phyloP scores from a whole-genome alignment of 23 red algal species.

The Agarophyton chilense region DNA sequence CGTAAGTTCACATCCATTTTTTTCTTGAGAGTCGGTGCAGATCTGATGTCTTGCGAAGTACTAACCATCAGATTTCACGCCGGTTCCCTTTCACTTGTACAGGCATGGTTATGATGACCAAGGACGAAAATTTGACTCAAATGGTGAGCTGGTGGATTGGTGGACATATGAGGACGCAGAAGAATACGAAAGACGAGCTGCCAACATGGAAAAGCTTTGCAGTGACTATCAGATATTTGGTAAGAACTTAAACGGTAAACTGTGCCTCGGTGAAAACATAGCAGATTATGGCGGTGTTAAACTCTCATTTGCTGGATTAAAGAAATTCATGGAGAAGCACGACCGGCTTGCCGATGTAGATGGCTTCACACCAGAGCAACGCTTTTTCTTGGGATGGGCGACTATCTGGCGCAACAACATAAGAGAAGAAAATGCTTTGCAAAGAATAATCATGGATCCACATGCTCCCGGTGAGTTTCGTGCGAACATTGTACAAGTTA shows the following conservation, averaged over 20 bases:
- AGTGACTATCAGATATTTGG: conserved; percentile 66
- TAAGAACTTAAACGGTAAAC: conserved; percentile 78
- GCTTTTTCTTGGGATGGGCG: conserved; percentile 76
- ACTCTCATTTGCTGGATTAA: conserved; percentile 37
- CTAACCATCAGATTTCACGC: background rate
- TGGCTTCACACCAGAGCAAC: conserved; percentile 75
- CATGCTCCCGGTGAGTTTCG: conserved; percentile 80
- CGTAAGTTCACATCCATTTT: conserved; percentile 51
- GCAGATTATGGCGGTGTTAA: conserved; percentile 84
- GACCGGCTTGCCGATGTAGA: conserved; percentile 42
- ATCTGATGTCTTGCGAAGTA: too few species aligned
- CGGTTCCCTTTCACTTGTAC: background rate
- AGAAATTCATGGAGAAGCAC: conserved; percentile 65
- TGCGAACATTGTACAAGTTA: conserved; percentile 61
- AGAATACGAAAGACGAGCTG: conserved; percentile 66
- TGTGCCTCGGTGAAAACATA: conserved; percentile 86
- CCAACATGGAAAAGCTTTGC: conserved; percentile 71
- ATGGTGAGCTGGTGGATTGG: conserved; percentile 76
- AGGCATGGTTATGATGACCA: conserved; percentile 67
- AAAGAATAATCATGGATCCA: conserved; percentile 74
- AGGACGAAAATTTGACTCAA: conserved; percentile 73
- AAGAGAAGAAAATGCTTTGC: conserved; percentile 58
- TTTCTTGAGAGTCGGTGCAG: background rate
- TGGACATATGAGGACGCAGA: conserved; percentile 63
- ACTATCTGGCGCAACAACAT: conserved; percentile 74